Base-by-base conservation (phyloP, 2,329 filamentous ascomycete species). In the Zopfia rhizophila region DNA sequence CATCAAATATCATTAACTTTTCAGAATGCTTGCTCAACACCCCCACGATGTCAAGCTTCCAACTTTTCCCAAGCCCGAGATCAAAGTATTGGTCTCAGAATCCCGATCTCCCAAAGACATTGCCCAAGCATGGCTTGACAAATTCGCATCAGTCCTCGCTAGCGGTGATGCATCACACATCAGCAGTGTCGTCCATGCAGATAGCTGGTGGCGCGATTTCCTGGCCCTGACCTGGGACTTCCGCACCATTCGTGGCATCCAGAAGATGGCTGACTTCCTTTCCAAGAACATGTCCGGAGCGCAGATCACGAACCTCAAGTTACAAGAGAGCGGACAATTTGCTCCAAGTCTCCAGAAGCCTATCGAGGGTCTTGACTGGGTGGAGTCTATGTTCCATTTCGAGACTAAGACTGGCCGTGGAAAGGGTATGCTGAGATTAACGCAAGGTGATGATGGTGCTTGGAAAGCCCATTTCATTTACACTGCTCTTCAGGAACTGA, bases 401-500 rank as follows among this genome's bases (percentile, higher is more conserved):
- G 74, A 80, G 3, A 86, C 81, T 0, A 69, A 74, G 4, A 55
- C 82, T 1, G 86, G 86, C 0, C 54, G 56, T 0, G 87, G 85
- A 0, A 68, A 76, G 1, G 87, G 86, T 1, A 55, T 88, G 1
- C 73, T 81, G 0, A 73, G 83, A 3, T 63, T 89, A 0, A 73
- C 77, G 0, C 65, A 76, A 25, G 54, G 63, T 28, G 68, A 70
- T 0, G 67, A 74, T 50, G 61, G 69, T 4, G 69, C 69, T 5
- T 89, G 84, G 85, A 86, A 84, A 61, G 79, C 83, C 0, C 87
- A 82, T 51, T 85, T 83, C 1, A 57, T 89, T 0, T 88, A 83
- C 58, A 89, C 86, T 0, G 74, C 76, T 0, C 70, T 90, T 4
- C 61, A 76, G 2, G 77, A 81, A 25, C 53, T 90, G 4, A 79